phyloP scores from a whole-genome alignment of 2,329 filamentous ascomycete species.

The Leptodontidium sp. region DNA sequence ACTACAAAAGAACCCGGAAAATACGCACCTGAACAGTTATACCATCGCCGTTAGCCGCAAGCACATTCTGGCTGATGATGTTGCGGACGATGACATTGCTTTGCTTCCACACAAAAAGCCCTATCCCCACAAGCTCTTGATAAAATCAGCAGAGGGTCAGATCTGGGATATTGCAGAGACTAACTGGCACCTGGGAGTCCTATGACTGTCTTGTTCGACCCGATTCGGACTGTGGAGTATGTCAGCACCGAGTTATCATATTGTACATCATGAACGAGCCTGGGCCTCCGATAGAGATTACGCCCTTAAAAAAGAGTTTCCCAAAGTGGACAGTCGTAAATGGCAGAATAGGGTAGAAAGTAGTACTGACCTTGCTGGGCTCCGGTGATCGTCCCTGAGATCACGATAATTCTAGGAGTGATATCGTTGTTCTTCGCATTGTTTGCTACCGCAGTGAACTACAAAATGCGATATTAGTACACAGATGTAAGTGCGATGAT shows the following conservation, averaged over 20 bases:
- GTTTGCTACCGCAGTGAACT: conserved; percentile 50
- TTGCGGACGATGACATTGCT: conserved; percentile 66
- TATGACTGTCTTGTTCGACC: conserved; percentile 57
- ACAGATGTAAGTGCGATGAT: neutral
- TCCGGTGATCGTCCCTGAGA: conserved; percentile 49
- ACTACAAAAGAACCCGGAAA: too few species aligned
- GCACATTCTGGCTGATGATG: conserved; percentile 59
- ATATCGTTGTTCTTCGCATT: conserved; percentile 48
- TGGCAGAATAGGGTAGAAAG: too few species aligned
- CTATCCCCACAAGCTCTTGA: conserved; percentile 52
- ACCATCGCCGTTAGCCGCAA: conserved; percentile 56
- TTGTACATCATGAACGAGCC: neutral
- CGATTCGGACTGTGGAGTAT: conserved; percentile 31
- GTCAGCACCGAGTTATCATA: neutral
- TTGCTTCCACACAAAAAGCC: conserved; percentile 51
- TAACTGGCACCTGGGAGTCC: conserved; percentile 53
- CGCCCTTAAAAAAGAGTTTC: neutral
- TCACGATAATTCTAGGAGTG: conserved; percentile 52
- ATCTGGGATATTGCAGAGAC: neutral
- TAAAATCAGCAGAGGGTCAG: neutral
- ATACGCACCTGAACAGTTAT: conserved; percentile 57
- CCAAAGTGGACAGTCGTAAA: too few species aligned
- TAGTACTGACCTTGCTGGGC: conserved; percentile 13
- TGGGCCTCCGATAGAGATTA: neutral
- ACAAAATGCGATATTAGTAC: neutral